Conservation (phyloP, 345 rosid species). For the Eucalyptus tenuipes region DNA sequence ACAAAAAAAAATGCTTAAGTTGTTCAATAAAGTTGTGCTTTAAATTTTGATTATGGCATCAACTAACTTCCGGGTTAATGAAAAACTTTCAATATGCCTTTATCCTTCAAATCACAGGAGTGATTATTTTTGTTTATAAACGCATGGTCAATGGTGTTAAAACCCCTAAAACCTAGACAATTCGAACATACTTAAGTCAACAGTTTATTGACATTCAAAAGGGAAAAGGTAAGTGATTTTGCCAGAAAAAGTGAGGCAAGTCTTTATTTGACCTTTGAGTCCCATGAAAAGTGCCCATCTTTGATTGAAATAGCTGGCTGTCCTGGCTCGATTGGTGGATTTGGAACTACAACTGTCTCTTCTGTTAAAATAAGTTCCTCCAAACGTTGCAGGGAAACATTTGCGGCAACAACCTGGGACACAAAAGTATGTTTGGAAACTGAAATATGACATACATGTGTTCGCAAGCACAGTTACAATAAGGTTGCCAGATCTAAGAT, state of each 20-base stretch:
- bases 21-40: background rate
- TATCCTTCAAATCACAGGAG: background rate
- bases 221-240: background rate
- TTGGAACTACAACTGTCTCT: slow-evolving; percentile 59
- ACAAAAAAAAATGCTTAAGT: background rate
- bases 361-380: slow-evolving; percentile 77
- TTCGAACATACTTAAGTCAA: background rate
- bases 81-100: background rate
- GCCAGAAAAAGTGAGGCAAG: background rate
- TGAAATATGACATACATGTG: background rate
- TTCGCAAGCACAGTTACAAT: background rate
- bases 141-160: background rate
- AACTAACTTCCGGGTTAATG: background rate
- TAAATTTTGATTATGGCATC: background rate
- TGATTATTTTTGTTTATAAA: background rate
- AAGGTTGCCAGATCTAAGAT: background rate
- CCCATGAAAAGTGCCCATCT: slow-evolving; percentile 23
- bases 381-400: slow-evolving; percentile 80
- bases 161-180: background rate
- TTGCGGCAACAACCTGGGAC: slow-evolving; percentile 74
- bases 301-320: slow-evolving; percentile 72
- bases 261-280: slow-evolving; percentile 20
- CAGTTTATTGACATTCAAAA: background rate
- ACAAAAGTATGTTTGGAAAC: background rate
- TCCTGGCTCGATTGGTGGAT: slow-evolving; percentile 67